These are phyloP conservation scores for Cladosporium sp. DNA, from an alignment of 2,329 filamentous ascomycete species.

Conservation along the genomic window DNA sequence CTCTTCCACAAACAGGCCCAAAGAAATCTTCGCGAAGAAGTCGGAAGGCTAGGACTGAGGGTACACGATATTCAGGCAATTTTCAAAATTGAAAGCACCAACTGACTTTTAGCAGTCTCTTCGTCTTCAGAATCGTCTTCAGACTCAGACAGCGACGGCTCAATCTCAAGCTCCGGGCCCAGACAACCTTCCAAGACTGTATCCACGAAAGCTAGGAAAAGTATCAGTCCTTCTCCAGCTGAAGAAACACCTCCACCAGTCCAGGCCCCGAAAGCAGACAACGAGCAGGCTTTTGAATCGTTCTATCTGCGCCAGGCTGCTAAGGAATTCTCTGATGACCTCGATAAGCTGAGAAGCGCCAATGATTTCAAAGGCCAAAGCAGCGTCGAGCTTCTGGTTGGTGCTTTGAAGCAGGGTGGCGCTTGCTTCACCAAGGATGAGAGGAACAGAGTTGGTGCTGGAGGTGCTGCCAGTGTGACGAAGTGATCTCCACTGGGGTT, in stretches of 20 bases:
- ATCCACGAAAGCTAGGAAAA: not conserved
- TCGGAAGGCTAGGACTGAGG: conserved; percentile 16
- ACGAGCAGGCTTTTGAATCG: conserved; percentile 53
- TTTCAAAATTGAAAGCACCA: not conserved
- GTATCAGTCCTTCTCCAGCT: conserved; percentile 5
- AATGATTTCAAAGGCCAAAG: conserved; percentile 69
- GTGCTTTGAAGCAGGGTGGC: conserved; percentile 68
- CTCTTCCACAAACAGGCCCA: conserved; percentile 18
- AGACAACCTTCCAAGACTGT: not conserved
- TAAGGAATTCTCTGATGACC: conserved; percentile 70
- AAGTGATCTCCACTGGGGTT: not conserved
- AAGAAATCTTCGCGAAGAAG: conserved; percentile 13
- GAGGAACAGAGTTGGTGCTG: conserved; percentile 43
- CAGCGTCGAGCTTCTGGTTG: conserved; percentile 62
- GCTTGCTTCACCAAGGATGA: conserved; percentile 60
- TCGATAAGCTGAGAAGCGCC: conserved; percentile 67
- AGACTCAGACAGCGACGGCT: conserved; percentile 14
- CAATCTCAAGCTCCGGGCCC: conserved; percentile 4
- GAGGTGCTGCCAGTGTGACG: not conserved
- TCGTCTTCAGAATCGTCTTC: conserved; percentile 12
- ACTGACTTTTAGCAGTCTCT: conserved; percentile 14
- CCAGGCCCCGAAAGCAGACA: conserved; percentile 19
- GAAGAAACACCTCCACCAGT: conserved; percentile 9
- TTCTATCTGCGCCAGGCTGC: conserved; percentile 71
- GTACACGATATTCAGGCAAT: not conserved